phyloP scores from a whole-genome alignment of 2,329 filamentous ascomycete genomes.

The Fusarium scirpi region DNA sequence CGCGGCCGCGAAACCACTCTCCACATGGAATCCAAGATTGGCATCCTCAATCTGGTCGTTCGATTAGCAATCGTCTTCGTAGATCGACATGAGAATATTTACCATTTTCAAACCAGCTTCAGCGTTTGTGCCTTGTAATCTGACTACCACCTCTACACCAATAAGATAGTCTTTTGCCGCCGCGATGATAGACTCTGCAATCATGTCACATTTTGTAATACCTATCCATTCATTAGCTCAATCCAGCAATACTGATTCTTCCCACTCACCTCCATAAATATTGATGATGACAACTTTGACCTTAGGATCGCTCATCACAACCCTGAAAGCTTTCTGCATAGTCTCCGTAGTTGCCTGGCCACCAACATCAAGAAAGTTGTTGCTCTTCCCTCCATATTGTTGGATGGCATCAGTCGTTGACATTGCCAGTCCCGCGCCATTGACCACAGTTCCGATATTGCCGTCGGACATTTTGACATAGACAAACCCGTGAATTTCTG shows the following conservation, averaged over 20 bases:
- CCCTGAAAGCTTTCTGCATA: slow-evolving; percentile 79
- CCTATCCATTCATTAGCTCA: slow-evolving; percentile 47
- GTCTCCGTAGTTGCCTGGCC: slow-evolving; percentile 88
- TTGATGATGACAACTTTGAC: slow-evolving; percentile 76
- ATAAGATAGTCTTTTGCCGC: slow-evolving; percentile 50
- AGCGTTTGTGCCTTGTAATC: slow-evolving; percentile 62
- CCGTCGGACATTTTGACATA: slow-evolving; percentile 72
- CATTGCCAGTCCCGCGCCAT: slow-evolving; percentile 91
- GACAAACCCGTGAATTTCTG: slow-evolving; percentile 76
- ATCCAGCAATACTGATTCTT: rapidly evolving
- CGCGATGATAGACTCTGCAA: slow-evolving; percentile 61
- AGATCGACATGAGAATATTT: slow-evolving; percentile 17
- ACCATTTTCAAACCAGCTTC: slow-evolving; percentile 56
- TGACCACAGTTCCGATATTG: slow-evolving; percentile 85
- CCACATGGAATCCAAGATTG: slow-evolving; percentile 52
- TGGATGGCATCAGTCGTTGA: slow-evolving; percentile 87
- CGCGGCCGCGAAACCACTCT: slow-evolving; percentile 55
- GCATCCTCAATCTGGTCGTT: slow-evolving; percentile 51
- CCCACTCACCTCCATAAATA: slow-evolving; percentile 59
- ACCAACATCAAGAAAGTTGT: slow-evolving; percentile 91
- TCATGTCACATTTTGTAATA: slow-evolving; percentile 63
- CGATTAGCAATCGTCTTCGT: background rate
- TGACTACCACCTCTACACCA: slow-evolving; percentile 50
- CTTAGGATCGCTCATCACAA: slow-evolving; percentile 77
- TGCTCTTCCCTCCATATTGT: slow-evolving; percentile 73